Conservation (phyloP, 768 basidiomycete genomes). For the Lactifluus volemus region DNA sequence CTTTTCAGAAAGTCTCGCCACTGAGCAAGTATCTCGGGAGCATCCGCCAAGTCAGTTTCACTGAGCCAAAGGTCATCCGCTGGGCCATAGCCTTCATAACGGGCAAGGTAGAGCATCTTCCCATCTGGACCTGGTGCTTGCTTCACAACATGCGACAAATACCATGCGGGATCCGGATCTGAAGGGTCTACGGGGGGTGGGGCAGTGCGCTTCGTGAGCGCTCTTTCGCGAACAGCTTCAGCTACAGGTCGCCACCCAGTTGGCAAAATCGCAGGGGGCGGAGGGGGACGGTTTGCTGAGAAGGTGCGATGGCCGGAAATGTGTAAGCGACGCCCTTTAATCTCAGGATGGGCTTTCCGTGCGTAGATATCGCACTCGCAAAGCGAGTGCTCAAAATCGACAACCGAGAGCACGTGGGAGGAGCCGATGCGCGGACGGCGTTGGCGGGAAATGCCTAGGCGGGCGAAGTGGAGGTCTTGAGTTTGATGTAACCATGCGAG, state of each 20-base stretch:
- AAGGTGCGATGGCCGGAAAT: constrained; percentile 23
- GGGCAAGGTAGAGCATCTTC: constrained; percentile 21
- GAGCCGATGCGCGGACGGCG: constrained; percentile 23
- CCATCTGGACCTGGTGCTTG: constrained; percentile 17
- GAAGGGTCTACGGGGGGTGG: constrained; percentile 17
- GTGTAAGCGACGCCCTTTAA: constrained; percentile 32
- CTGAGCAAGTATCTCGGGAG: constrained; percentile 19
- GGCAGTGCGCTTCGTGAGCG: constrained; percentile 5
- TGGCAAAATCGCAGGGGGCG: constrained; percentile 23
- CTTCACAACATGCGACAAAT: constrained; percentile 27
- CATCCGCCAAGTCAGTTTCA: constrained; percentile 21
- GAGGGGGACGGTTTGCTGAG: constrained; percentile 17
- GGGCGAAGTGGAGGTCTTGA: constrained; percentile 52
- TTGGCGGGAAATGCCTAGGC: constrained; percentile 34
- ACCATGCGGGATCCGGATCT: constrained; percentile 22
- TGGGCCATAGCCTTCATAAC: constrained; percentile 26
- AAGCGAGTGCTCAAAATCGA: constrained; percentile 70
- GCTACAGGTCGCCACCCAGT: constrained; percentile 20
- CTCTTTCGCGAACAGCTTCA: constrained; percentile 8
- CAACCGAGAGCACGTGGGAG: constrained; percentile 38
- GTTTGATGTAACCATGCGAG: constrained; percentile 55
- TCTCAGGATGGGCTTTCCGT: constrained; percentile 42
- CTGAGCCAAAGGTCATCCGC: constrained; percentile 24
- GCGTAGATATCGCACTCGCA: constrained; percentile 78
- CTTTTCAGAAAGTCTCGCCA: constrained; percentile 21